Evolutionary conservation across 768 basidiomycete genomes (phyloP).

Genomic region (Tricholoma terreum): DNA sequence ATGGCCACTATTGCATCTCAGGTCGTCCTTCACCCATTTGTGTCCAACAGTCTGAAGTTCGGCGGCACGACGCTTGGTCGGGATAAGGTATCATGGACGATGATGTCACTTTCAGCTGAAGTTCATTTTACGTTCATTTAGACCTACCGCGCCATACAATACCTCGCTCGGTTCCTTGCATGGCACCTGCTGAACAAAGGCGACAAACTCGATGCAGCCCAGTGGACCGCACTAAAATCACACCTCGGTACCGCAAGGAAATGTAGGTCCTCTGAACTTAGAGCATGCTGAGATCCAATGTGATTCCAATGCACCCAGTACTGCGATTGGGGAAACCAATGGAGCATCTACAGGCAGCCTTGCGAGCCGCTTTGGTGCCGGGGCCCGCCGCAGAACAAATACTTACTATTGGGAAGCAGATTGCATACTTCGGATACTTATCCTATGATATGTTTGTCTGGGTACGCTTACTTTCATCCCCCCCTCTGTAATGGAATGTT

Average conservation of each 20-base stretch:
- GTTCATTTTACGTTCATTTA: background rate
- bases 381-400: slow-evolving; percentile 67
- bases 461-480: slow-evolving; percentile 46
- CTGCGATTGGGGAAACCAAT: slow-evolving; percentile 91
- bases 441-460: slow-evolving; percentile 80
- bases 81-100: slow-evolving; percentile 66
- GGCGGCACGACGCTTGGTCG: slow-evolving; percentile 80
- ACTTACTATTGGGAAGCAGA: slow-evolving; percentile 75
- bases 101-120: too few species aligned
- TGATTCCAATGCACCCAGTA: slow-evolving; percentile 44
- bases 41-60: slow-evolving; percentile 74
- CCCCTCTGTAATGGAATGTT: background rate
- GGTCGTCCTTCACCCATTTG: slow-evolving; percentile 79
- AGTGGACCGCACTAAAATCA: slow-evolving; percentile 82
- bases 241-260: slow-evolving; percentile 86
- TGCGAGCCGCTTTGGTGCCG: slow-evolving; percentile 60
- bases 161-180: slow-evolving; percentile 83
- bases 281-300: slow-evolving; percentile 1
- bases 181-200: slow-evolving; percentile 77
- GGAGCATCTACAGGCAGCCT: slow-evolving; percentile 89
- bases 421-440: slow-evolving; percentile 88
- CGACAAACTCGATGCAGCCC: slow-evolving; percentile 62
- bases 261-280: slow-evolving; percentile 46
- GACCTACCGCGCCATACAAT: slow-evolving; percentile 86
- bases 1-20: slow-evolving; percentile 65